Evolutionary conservation across 495 filamentous ascomycete species (phyloP).

Genomic region (Venustampulla echinocandica): DNA sequence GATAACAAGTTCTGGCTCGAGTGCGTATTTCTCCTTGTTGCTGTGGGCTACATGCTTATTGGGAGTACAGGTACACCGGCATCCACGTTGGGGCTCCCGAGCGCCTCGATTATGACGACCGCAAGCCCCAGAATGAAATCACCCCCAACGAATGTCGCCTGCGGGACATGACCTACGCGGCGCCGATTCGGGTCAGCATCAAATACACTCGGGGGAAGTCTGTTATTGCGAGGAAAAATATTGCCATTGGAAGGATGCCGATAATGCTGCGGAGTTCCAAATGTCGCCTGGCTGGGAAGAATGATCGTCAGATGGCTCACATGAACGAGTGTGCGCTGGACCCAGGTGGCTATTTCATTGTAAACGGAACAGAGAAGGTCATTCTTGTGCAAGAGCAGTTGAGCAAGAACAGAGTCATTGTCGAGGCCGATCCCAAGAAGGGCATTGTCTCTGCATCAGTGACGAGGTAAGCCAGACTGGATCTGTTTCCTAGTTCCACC

Average conservation of each 20-base stretch:
- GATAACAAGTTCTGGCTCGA: conserved; percentile 81
- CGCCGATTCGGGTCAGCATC: conserved; percentile 83
- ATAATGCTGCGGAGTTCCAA: conserved; percentile 95
- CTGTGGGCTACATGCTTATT: background rate
- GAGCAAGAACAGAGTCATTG: conserved; percentile 97
- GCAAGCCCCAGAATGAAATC: conserved; percentile 50
- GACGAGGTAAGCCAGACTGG: conserved; percentile 51
- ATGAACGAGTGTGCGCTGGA: conserved; percentile 93
- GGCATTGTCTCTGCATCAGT: conserved; percentile 91
- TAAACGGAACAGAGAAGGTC: conserved; percentile 84
- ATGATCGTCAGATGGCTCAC: conserved; percentile 71
- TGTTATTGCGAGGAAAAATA: conserved; percentile 56
- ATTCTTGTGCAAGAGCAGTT: conserved; percentile 97
- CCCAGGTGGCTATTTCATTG: conserved; percentile 93
- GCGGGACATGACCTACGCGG: conserved; percentile 91
- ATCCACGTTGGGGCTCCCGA: conserved; percentile 76
- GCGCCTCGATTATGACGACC: conserved; percentile 60
- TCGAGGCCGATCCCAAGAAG: conserved; percentile 84
- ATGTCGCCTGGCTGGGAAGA: conserved; percentile 72
- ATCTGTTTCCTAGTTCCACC: background rate
- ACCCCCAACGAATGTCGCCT: conserved; percentile 93
- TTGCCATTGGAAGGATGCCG: conserved; percentile 81
- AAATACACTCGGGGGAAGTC: conserved; percentile 70
- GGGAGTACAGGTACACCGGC: conserved; percentile 54
- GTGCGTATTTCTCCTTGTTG: conserved; percentile 23